Base-by-base conservation (phyloP, 2,329 filamentous ascomycete species). In the Talaromyces sp. region DNA sequence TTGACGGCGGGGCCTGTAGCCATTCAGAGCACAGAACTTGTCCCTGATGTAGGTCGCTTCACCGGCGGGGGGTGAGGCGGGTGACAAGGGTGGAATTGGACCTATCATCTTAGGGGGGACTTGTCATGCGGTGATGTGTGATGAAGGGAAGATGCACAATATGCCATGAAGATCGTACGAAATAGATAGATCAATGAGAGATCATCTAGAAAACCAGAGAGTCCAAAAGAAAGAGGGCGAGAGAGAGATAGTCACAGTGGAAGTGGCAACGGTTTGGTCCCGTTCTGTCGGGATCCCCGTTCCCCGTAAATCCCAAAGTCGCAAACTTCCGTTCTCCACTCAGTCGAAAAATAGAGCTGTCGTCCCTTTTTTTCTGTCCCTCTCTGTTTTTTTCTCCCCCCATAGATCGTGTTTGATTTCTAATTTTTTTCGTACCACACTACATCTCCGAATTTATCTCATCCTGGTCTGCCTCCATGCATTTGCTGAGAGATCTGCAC, bases 201-300 rank as follows among this genome's bases (percentile, higher is more conserved):
- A 27, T 27, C 14, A 35, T 35, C 32, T 4, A 4, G 32, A 35
- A 35, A 35, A 32, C 7, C 14, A 35, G 32, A 35, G 14, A 11
- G n/a, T 5, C 10, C 8, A 29, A 17, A 11, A 22, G 10, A 19
- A 19, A 39, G n/a, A 24, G 42, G 14, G 29, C 1, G 36, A 4
- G n/a, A 13, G 19, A n/a, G 17, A 45, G 42, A 33, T 11, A 33
- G 27, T 19, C n/a, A 44, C n/a, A 33, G 9, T 42, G 22, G 13
- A 24, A 17, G 45, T 37, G 24, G 33, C 45, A 37, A 47, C 45
- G 48, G 39, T 55, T 54, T 50, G 51, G 52, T 54, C 55, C 58
- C 59, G 55, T 56, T 46, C 56, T 49, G 53, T 54, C 58, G 62
- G 62, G 52, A 52, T 51, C 48, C 36, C 53, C n/a, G 33, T 35